Percentiles rank a stretch among this genome's conserved stretches.
Evolutionary conservation across 2,329 filamentous ascomycete species (phyloP).

Genomic region (Didymella pinodella): DNA sequence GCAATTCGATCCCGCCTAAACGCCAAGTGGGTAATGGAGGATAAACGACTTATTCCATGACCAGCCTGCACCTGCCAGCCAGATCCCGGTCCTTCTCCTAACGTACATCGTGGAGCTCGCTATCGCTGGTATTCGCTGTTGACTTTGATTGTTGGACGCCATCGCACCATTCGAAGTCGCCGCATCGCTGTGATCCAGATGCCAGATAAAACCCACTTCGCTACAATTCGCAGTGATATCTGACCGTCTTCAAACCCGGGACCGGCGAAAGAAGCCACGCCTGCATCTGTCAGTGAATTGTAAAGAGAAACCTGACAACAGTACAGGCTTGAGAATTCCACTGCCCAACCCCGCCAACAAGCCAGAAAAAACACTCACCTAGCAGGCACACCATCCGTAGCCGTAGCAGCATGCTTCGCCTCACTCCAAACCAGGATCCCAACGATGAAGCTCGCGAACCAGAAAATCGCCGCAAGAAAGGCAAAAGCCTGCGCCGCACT

Average conservation of each 20-base stretch:
- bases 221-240: not conserved
- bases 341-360: not conserved
- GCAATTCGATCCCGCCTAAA: not conserved
- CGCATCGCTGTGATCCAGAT: not conserved
- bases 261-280: constrained; percentile 4
- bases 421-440: constrained; percentile 25
- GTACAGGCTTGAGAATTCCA: not conserved
- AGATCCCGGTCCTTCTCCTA: not conserved
- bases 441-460: constrained; percentile 58
- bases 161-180: too few relatives aligned
- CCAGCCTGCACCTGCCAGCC: not conserved
- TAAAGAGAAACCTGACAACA: not conserved
- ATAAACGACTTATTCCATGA: not conserved
- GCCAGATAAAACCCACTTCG: too few relatives aligned
- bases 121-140: too few relatives aligned
- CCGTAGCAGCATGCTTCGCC: not conserved
- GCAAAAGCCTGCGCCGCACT: constrained; percentile 75
- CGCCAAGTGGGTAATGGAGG: not conserved
- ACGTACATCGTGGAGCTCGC: too few relatives aligned
- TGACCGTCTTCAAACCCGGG: not conserved
- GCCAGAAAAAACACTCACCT: not conserved
- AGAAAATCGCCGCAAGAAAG: constrained; percentile 74
- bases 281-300: constrained; percentile 5
- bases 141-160: too few relatives aligned
- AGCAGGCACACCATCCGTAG: constrained; percentile 1